phyloP scores from a whole-genome alignment of 2,329 filamentous ascomycete species.

The Alternaria rosae region DNA sequence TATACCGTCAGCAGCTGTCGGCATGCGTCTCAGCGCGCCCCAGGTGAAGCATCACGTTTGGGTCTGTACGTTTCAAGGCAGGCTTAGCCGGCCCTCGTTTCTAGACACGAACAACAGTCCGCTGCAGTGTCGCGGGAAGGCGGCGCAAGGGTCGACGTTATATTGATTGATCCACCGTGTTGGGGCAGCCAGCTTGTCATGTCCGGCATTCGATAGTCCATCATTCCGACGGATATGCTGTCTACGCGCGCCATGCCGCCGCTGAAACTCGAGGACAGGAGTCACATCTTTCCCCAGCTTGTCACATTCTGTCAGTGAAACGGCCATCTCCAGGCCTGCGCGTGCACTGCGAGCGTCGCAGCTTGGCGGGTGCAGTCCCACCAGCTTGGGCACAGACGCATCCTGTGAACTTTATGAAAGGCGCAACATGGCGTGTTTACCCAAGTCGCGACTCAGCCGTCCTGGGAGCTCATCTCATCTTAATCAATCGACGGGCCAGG shows the following conservation, averaged over 20 bases:
- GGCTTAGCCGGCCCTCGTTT: slow-evolving; percentile 7
- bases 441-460: slow-evolving; percentile 4
- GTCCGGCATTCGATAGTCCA: not conserved
- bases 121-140: slow-evolving; percentile 2
- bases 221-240: slow-evolving; percentile 3
- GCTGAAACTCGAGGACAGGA: not conserved
- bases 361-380: slow-evolving; percentile 10
- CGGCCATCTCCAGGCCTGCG: slow-evolving; percentile 2
- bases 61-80: slow-evolving; percentile 32
- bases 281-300: not conserved
- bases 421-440: slow-evolving; percentile 8
- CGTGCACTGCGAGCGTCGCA: slow-evolving; percentile 3
- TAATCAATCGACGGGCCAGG: not conserved
- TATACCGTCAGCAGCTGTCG: slow-evolving; percentile 5
- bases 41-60: slow-evolving; percentile 33
- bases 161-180: slow-evolving; percentile 14
- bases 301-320: slow-evolving; percentile 11
- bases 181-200: slow-evolving; percentile 20
- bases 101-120: slow-evolving; percentile 8
- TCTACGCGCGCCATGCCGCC: not conserved
- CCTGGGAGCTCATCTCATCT: slow-evolving; percentile 4
- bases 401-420: slow-evolving; percentile 1
- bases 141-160: slow-evolving; percentile 6
- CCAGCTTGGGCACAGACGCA: slow-evolving; percentile 10
- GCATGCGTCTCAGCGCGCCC: slow-evolving; percentile 30